Evolutionary conservation across 2,329 filamentous ascomycete species (phyloP), one percentile per base, ranked within the genome.

Genomic region (Fusarium sp.): DNA sequence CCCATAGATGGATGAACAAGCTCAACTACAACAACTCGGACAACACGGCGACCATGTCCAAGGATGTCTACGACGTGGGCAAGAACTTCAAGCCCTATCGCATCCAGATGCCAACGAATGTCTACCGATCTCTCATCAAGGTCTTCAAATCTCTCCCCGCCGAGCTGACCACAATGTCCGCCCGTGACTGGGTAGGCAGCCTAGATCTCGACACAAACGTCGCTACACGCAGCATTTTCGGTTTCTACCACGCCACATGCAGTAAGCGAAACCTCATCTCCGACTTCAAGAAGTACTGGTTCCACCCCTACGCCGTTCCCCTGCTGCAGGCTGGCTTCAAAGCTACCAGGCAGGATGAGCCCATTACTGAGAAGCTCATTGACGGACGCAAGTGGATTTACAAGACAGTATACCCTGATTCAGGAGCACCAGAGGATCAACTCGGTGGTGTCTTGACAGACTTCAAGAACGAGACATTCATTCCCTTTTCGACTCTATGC

Each of bases 171-270:
- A 54, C 46, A 25, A 64, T 57, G 46, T 59, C 72, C 6, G 67
- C 62, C 19, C 69, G 70, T 11, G 67, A 74, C 12, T 74, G 67
- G 72, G 42, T 74, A 13, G 57, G 60, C 28, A 62, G 44, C 33
- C 43, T 74, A 9, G 33, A 43, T 0, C 60, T 74, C 49, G 54
- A 70, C 60, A 69, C 64, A 40, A 74, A 74, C 30, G 52, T 74
- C 13, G 73, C 83, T 60, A 82, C 82, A 19, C 79, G 79, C 42
- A 80, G 80, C 23, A 81, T 83, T 19, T 82, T 81, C 37, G 77
- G 78, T 11, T 60, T 85, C 35, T 80, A 82, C 67, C 83, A 85
- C 73, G 83, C 81, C 71, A 85, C 83, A 0, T 82, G 82, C 13
- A 61, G 75, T 67, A 85, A 85, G 70, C 76, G 78, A 6, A 73